A percentile compares a stretch with the other conserved stretches of the same genome.
Evolutionary conservation across 2,329 filamentous ascomycete genomes (phyloP).

Genomic region (Trichophyton equinum): DNA sequence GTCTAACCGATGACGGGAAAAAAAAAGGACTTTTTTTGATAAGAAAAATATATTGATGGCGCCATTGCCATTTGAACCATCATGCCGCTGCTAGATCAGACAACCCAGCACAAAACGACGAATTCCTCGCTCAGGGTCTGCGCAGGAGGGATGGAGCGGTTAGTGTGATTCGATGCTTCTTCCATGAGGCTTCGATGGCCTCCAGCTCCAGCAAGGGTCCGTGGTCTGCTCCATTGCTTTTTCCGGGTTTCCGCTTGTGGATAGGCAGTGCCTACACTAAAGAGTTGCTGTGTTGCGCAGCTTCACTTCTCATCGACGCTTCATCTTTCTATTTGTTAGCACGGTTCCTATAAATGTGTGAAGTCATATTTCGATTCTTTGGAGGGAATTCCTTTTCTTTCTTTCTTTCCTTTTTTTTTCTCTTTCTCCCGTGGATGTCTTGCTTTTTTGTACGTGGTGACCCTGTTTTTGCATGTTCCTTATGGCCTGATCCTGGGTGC

Average conservation of each 20-base stretch:
- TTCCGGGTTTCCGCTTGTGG: conserved; percentile 3
- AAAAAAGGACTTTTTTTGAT: background rate
- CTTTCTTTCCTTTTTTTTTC: background rate
- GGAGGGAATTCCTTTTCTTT: background rate
- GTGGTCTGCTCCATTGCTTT: background rate
- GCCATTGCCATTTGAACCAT: background rate
- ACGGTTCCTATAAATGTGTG: background rate
- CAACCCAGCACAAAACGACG: background rate
- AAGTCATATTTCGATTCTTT: background rate
- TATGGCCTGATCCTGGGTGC: background rate
- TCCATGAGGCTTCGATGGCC: background rate
- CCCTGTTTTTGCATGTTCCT: background rate
- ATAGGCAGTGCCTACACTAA: background rate
- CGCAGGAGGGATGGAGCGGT: background rate
- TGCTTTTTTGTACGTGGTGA: background rate
- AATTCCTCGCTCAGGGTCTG: background rate
- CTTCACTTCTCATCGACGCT: background rate
- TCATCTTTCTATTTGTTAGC: background rate
- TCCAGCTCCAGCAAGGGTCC: background rate
- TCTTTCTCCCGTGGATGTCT: background rate
- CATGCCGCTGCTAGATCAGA: background rate
- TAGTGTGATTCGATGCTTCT: background rate
- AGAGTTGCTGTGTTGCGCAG: background rate
- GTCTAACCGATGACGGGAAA: background rate
- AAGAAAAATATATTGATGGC: background rate